Base-by-base conservation (phyloP, 108 stramenopile species). In the Aurantiochytrium sp. region DNA sequence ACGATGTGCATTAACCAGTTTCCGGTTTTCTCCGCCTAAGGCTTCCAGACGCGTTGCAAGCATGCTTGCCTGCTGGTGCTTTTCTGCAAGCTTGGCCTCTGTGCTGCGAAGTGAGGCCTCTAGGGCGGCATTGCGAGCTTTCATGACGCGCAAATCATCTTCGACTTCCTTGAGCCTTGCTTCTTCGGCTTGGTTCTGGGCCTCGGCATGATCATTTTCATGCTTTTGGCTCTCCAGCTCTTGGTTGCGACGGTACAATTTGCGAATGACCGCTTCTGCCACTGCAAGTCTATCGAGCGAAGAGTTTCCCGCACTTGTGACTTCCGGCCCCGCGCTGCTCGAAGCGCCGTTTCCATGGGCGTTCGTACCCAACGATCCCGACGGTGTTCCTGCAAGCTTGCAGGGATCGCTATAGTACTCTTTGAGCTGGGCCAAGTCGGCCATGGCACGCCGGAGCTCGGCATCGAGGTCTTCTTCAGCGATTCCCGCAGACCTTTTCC, bases 391-490 rank as follows among this genome's bases (percentile, higher is more conserved):
- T 16, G 76, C 45, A 83, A 53, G 76, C 49, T 35, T 55, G n/a
- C 51, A 53, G 0, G 76, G 76, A 18, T 83, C 76, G 51, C 76
- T 83, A 23, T 83, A 83, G 23, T 83, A 83, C 25, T 47, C 76
- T 35, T 83, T 83, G 51, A 83, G 45, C 51, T 83, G 49, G 12
- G 76, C 76, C 6, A 83, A 53, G 28, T 83, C 76, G 2, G n/a
- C 76, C 76, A 83, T 83, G 76, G 76, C 76, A 23, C 76, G 76
- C 51, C 4, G 49, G 19, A 83, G 76, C 76, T 83, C 76, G 6
- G 76, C 76, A 23, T 83, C 76, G 25, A 83, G 51, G 23, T 83
- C 76, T 14, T 35, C 51, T 23, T 53, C 51, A 10, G 76, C 14
- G 2, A 57, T 57, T 16, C 0, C 16, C 55, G 18, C 76, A 47